These are phyloP conservation scores for Aegilops tauschii DNA, from an alignment of 176 grass and related monocot species.

Conservation along the genomic window DNA sequence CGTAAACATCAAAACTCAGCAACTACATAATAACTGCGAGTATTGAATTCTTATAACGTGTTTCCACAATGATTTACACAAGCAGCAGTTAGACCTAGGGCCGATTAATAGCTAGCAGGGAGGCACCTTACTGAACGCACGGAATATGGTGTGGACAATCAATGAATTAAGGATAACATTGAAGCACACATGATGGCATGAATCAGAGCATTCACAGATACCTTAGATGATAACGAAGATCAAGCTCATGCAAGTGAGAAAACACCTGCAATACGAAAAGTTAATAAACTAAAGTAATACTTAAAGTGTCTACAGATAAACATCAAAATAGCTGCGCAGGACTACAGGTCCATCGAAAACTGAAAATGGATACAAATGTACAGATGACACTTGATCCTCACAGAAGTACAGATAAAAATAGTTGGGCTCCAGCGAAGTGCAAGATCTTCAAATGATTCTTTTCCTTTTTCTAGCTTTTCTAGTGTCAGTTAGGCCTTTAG, in stretches of 20 bases:
- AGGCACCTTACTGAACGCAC: not conserved
- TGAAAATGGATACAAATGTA: conserved; percentile 14
- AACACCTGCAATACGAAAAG: conserved; percentile 63
- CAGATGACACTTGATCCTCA: conserved; percentile 3
- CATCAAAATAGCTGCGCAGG: not conserved
- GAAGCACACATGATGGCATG: not conserved
- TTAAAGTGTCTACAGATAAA: not conserved
- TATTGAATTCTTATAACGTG: not conserved
- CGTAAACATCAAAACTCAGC: not conserved
- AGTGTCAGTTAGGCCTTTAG: too few species aligned
- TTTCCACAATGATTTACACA: conserved; percentile 6
- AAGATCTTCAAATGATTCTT: too few species aligned
- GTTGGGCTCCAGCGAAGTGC: too few species aligned
- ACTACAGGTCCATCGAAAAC: not conserved
- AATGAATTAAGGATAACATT: conserved; percentile 3
- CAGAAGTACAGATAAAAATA: too few species aligned
- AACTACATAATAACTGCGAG: not conserved
- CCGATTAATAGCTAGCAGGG: not conserved
- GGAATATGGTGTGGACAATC: not conserved
- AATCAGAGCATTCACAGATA: conserved; percentile 28
- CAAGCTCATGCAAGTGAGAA: conserved; percentile 94
- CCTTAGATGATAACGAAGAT: conserved; percentile 99
- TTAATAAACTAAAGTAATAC: not conserved
- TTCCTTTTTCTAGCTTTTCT: too few species aligned
- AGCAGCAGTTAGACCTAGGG: not conserved